Base-by-base conservation (phyloP, 2,329 filamentous ascomycete genomes). In the Drechmeria coniospora region DNA sequence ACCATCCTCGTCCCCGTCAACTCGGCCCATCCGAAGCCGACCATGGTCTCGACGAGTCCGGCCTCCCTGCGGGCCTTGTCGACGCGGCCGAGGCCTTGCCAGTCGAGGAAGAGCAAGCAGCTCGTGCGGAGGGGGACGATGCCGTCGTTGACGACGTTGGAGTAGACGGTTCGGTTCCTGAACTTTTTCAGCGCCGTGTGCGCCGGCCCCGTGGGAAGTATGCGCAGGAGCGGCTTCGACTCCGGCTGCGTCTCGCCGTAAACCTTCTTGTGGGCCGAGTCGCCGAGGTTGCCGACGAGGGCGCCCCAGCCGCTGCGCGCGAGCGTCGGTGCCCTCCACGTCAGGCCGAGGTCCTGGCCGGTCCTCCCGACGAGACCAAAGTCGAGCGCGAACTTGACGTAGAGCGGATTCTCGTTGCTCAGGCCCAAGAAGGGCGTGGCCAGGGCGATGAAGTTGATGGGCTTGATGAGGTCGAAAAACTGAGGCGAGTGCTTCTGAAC, bases 371-470 rank as follows among this genome's bases (percentile, higher is more conserved):
- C 87, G 1, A 98, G 65, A 0, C 90, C 90, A 55, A 95, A 92
- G 49, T 98, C 90, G 4, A 98, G 61, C 0, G 90, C 90, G 50
- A 98, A 95, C 44, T 86, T 92, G 52, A 98, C 81, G 49, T 98
- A 98, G 31, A 95, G 65, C 0, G 90, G 90, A 42, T 98, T 98
- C 48, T 98, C 90, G 48, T 98, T 94, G 51, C 87, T 95, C 21
- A 95, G 59, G 0, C 87, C 87, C 1, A 95, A 58, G 39, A 94
- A 83, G 0, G 87, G 87, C 1, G 86, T 78, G 11, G 87, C 86
- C 39, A 95, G 59, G 16, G 79, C 67, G 38, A 95, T 78, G 45
- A 95, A 95, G 47, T 94, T 94, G 48, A 93, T 62, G 0, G 87
- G 87, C 37, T 74, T 69, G 42, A 94, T 92, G 5, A 74, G 59